Evolutionary conservation across 768 basidiomycete species (phyloP).

Genomic region (Calocera cornea): DNA sequence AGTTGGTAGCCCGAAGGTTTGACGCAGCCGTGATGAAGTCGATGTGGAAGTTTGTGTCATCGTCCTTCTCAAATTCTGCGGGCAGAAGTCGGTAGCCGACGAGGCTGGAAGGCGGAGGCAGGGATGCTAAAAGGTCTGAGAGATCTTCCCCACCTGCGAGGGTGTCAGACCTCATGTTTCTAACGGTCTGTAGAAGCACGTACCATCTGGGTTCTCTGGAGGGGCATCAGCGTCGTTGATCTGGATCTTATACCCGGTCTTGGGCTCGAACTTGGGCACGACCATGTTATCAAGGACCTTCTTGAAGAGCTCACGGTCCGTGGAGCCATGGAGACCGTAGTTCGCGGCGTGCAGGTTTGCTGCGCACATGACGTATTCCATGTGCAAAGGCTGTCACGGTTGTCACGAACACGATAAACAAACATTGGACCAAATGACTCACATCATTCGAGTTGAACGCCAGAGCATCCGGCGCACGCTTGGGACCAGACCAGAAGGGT

Average conservation of each 20-base stretch:
- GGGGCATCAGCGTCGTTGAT: slow-evolving; percentile 85
- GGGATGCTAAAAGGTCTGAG: slow-evolving; percentile 43
- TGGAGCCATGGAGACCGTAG: slow-evolving; percentile 88
- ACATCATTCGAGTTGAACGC: slow-evolving; percentile 79
- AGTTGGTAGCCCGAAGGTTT: slow-evolving; percentile 91
- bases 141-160: slow-evolving; percentile 34
- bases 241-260: slow-evolving; percentile 82
- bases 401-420: slow-evolving; percentile 3
- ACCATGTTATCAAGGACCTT: slow-evolving; percentile 70
- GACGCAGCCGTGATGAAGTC: slow-evolving; percentile 98
- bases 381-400: slow-evolving; percentile 53
- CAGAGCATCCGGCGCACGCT: slow-evolving; percentile 87
- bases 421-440: slow-evolving; percentile 23
- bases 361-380: slow-evolving; percentile 79
- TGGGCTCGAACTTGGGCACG: slow-evolving; percentile 88
- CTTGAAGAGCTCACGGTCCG: slow-evolving; percentile 63
- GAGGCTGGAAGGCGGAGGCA: slow-evolving; percentile 81
- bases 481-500: slow-evolving; percentile 98
- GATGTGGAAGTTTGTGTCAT: slow-evolving; percentile 94
- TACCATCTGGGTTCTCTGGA: slow-evolving; percentile 31
- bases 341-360: slow-evolving; percentile 97
- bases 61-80: slow-evolving; percentile 98
- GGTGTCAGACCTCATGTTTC: neutral
- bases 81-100: slow-evolving; percentile 92
- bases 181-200: neutral